A percentile compares a stretch with the other conserved stretches of the same genome.
Conservation (phyloP, 345 rosid genomes). For the Populus tremula region DNA sequence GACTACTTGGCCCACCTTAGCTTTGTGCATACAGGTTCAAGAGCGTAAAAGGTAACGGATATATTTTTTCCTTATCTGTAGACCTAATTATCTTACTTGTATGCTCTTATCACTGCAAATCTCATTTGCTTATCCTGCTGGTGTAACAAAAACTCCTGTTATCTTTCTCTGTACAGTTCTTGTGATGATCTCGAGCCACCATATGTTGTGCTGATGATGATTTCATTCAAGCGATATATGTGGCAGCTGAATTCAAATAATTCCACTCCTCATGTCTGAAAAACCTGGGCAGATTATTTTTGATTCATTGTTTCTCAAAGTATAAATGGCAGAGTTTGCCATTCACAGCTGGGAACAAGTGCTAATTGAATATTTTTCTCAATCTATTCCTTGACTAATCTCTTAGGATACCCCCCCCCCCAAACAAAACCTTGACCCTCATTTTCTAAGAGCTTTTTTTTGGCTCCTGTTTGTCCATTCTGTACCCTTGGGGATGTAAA, state of each 20-base stretch:
- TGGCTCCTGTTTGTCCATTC: background rate
- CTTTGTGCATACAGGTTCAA: conserved; percentile 52
- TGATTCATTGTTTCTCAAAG: too few relatives aligned
- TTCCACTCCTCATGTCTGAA: too few relatives aligned
- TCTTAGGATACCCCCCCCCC: too few relatives aligned
- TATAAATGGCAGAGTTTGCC: background rate
- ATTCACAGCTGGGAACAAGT: too few relatives aligned
- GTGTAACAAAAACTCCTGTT: too few relatives aligned
- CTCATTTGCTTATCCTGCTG: background rate
- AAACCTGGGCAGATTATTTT: too few relatives aligned
- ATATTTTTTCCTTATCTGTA: background rate
- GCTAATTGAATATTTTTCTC: too few relatives aligned
- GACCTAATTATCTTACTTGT: background rate
- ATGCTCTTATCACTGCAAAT: background rate
- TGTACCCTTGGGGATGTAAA: background rate
- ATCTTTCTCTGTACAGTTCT: too few relatives aligned
- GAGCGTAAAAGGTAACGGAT: conserved; percentile 15
- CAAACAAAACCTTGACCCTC: background rate
- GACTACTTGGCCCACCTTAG: conserved; percentile 64
- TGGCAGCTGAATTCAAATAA: background rate
- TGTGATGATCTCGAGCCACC: too few relatives aligned
- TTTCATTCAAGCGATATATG: background rate
- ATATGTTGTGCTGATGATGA: background rate
- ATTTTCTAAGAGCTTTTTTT: background rate
- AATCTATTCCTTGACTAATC: too few relatives aligned